Evolutionary conservation across 1,284 basidiomycete species (phyloP).

Genomic region (Ganoderma boninense): DNA sequence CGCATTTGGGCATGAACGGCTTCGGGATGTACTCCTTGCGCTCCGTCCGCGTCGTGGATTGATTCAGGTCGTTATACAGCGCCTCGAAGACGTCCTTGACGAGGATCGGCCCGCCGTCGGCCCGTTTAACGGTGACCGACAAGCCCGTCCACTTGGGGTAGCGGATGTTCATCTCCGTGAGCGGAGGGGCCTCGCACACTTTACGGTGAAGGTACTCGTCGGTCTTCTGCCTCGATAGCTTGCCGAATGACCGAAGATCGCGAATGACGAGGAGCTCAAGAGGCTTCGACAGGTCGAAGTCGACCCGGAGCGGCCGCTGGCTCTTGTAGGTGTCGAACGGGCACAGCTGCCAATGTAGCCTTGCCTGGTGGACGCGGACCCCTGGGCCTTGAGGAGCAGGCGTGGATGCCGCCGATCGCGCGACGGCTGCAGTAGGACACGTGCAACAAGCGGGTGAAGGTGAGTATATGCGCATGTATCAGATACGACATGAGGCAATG

Average conservation of each 20-base stretch:
- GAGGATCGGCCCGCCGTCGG: slow-evolving; percentile 48
- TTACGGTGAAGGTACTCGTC: slow-evolving; percentile 42
- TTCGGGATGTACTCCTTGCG: slow-evolving; percentile 39
- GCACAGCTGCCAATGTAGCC: slow-evolving; percentile 52
- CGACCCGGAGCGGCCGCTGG: slow-evolving; percentile 25
- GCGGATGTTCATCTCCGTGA: slow-evolving; percentile 45
- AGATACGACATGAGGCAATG: slow-evolving; percentile 9
- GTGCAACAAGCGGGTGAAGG: slow-evolving; percentile 5
- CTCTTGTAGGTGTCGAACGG: slow-evolving; percentile 43
- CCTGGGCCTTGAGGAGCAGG: slow-evolving; percentile 26
- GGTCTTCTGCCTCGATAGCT: slow-evolving; percentile 27
- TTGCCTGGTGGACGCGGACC: slow-evolving; percentile 3
- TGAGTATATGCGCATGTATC: slow-evolving; percentile 13
- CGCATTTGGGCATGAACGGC: slow-evolving; percentile 44
- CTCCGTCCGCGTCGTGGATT: slow-evolving; percentile 53
- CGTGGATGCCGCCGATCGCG: slow-evolving; percentile 22
- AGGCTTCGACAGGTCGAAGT: slow-evolving; percentile 41
- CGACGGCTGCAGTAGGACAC: slow-evolving; percentile 36
- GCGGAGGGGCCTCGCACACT: slow-evolving; percentile 42
- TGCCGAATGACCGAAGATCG: slow-evolving; percentile 25
- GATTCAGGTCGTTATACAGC: slow-evolving; percentile 56
- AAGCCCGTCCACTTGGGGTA: slow-evolving; percentile 47
- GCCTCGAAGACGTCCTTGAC: slow-evolving; percentile 63
- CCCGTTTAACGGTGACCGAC: slow-evolving; percentile 52
- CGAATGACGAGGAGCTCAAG: slow-evolving; percentile 34